Evolutionary conservation across 1,139 yeast species (phyloP).

Genomic region (Casaregolazyma suthepensis): DNA sequence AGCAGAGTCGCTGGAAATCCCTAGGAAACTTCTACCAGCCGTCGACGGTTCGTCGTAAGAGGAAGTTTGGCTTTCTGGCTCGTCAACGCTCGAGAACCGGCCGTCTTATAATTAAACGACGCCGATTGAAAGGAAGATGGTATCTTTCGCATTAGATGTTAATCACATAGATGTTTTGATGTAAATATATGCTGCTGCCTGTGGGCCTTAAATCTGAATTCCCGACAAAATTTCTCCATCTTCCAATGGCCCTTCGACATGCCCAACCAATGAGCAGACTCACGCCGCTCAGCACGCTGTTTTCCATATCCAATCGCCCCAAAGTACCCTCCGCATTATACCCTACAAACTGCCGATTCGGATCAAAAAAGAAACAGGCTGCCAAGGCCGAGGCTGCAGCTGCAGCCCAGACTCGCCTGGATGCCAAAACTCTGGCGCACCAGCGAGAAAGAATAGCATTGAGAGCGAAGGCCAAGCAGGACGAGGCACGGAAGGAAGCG

Average conservation of each 20-base stretch:
- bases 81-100: conserved; percentile 76
- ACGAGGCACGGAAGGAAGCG: conserved; percentile 20
- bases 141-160: conserved; percentile 61
- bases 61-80: conserved; percentile 88
- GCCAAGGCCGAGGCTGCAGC: conserved; percentile 17
- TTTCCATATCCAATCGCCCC: background rate
- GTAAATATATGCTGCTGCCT: background rate
- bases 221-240: background rate
- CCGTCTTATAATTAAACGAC: conserved; percentile 66
- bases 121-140: conserved; percentile 93
- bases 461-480: conserved; percentile 22
- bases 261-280: background rate
- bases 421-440: conserved; percentile 29
- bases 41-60: conserved; percentile 80
- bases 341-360: conserved; percentile 14
- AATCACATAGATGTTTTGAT: background rate
- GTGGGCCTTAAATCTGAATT: background rate
- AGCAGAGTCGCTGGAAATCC: conserved; percentile 59
- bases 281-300: background rate
- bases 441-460: conserved; percentile 28
- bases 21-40: conserved; percentile 97
- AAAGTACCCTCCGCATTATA: background rate
- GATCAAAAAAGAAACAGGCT: conserved; percentile 22
- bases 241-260: background rate
- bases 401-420: conserved; percentile 23